phyloP scores from a whole-genome alignment of 805 yeast species.

The Hanseniaspora clermontiae region DNA sequence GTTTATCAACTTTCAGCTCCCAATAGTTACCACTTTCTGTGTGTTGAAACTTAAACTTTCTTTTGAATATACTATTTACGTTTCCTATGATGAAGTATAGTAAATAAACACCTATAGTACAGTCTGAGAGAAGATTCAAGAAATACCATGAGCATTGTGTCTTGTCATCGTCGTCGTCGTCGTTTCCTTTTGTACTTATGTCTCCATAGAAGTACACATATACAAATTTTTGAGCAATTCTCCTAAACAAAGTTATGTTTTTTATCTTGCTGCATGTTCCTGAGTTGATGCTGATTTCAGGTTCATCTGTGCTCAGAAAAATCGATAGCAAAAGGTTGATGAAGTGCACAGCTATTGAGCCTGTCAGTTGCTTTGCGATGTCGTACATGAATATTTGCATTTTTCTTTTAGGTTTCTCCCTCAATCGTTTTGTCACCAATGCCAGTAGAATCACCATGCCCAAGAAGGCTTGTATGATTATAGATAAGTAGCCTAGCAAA shows the following conservation, averaged over 20 bases:
- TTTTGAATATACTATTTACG: conserved; percentile 34
- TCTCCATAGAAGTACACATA: background rate
- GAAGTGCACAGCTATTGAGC: conserved; percentile 73
- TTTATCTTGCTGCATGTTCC: background rate
- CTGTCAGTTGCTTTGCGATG: conserved; percentile 78
- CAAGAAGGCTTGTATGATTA: conserved; percentile 59
- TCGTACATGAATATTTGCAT: conserved; percentile 84
- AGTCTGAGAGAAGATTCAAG: conserved; percentile 73
- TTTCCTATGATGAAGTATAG: conserved; percentile 45
- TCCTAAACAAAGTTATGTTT: background rate
- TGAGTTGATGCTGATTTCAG: background rate
- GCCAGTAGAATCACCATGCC: conserved; percentile 69
- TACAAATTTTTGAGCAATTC: background rate
- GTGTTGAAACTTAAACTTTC: conserved; percentile 26
- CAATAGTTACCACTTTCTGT: conserved; percentile 37
- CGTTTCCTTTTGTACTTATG: background rate
- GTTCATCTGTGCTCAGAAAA: conserved; percentile 31
- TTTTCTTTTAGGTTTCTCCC: conserved; percentile 73
- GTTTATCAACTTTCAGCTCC: conserved; percentile 9
- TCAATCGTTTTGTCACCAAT: conserved; percentile 58
- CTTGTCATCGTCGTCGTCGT: conserved; percentile 31
- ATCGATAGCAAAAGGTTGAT: conserved; percentile 64
- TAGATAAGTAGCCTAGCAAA: conserved; percentile 74
- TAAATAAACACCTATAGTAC: conserved; percentile 86
- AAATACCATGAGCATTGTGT: conserved; percentile 95